Evolutionary conservation across 257 asterid species (phyloP).

Genomic region (Anisodus tanguticus): DNA sequence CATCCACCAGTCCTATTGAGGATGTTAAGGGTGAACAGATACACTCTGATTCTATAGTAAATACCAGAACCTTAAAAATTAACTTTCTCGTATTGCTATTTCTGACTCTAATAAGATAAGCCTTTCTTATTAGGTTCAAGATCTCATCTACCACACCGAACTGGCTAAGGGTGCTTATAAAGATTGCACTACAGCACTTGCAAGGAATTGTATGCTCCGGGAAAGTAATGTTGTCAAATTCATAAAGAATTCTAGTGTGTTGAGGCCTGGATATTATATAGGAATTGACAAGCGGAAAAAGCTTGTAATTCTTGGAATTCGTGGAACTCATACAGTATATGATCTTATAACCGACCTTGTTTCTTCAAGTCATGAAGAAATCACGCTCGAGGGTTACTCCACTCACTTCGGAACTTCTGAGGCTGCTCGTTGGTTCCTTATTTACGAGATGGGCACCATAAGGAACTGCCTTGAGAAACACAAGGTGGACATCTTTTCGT

Average conservation of each 20-base stretch:
- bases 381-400: conserved; percentile 77
- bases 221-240: conserved; percentile 78
- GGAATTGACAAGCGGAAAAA: conserved; percentile 77
- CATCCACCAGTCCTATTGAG: conserved; percentile 63
- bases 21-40: conserved; percentile 76
- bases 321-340: conserved; percentile 90
- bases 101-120: neutral
- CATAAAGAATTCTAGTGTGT: conserved; percentile 65
- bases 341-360: conserved; percentile 85
- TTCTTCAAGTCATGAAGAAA: conserved; percentile 83
- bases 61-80: conserved; percentile 14
- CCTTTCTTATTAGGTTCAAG: conserved; percentile 65
- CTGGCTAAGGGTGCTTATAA: conserved; percentile 87
- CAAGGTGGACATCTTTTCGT: conserved; percentile 54
- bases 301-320: conserved; percentile 83
- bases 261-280: conserved; percentile 92
- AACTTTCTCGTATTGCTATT: neutral
- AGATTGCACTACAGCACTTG: conserved; percentile 66
- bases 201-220: conserved; percentile 84
- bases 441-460: conserved; percentile 70
- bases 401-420: conserved; percentile 93
- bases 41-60: conserved; percentile 73
- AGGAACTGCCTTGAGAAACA: conserved; percentile 73
- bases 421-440: conserved; percentile 94
- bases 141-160: conserved; percentile 84